Evolutionary conservation across 2,329 filamentous ascomycete species (phyloP).

Genomic region (Trichoderma gracile): DNA sequence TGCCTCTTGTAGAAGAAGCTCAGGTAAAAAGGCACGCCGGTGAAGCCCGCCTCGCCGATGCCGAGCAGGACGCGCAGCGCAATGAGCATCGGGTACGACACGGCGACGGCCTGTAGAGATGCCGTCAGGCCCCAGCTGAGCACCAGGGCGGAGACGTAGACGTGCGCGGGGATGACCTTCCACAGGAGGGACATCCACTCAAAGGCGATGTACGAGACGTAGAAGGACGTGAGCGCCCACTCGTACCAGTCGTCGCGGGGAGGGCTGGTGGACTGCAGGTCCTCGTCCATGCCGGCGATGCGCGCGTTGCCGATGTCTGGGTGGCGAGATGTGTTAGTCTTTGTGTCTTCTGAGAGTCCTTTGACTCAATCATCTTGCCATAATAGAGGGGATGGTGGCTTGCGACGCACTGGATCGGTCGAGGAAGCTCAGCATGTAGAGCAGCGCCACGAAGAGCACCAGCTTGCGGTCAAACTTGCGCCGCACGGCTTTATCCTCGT

Average conservation of each 20-base stretch:
- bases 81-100: slow-evolving; percentile 62
- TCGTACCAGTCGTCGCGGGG: slow-evolving; percentile 54
- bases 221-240: slow-evolving; percentile 63
- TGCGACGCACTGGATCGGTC: slow-evolving; percentile 73
- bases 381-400: too few relatives aligned
- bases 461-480: slow-evolving; percentile 75
- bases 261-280: slow-evolving; percentile 53
- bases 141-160: slow-evolving; percentile 63
- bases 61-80: slow-evolving; percentile 58
- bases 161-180: slow-evolving; percentile 60
- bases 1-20: slow-evolving; percentile 64
- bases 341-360: too few relatives aligned
- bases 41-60: slow-evolving; percentile 65
- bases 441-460: slow-evolving; percentile 75
- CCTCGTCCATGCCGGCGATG: slow-evolving; percentile 63
- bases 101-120: slow-evolving; percentile 68
- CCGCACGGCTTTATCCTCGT: slow-evolving; percentile 73
- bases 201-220: slow-evolving; percentile 62
- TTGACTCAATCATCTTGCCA: too few relatives aligned
- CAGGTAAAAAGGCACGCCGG: slow-evolving; percentile 63
- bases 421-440: slow-evolving; percentile 84
- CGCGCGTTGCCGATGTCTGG: slow-evolving; percentile 63
- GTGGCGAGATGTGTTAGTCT: neutral
- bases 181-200: slow-evolving; percentile 67
- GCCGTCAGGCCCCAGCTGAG: slow-evolving; percentile 78